phyloP scores from a whole-genome alignment of 257 asterid genomes.

The Mentha longifolia region DNA sequence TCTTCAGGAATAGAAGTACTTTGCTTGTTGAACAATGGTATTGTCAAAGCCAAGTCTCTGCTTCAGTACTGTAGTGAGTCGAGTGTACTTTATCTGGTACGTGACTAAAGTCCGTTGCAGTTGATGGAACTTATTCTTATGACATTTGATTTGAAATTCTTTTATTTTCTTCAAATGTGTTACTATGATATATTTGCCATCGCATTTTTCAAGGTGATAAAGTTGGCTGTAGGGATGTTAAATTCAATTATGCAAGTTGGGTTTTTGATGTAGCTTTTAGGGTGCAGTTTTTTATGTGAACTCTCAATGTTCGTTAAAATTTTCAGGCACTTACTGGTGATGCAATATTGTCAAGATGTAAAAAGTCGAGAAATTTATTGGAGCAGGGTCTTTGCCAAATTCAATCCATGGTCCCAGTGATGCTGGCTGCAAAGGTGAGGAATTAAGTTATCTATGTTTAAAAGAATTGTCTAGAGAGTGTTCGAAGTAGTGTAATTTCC shows the following conservation, averaged over 20 bases:
- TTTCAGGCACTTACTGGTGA: constrained; percentile 90
- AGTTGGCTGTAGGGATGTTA: not conserved
- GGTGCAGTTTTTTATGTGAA: not conserved
- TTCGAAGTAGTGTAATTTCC: not conserved
- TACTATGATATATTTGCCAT: not conserved
- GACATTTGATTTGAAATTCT: constrained; percentile 8
- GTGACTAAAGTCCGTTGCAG: constrained; percentile 24
- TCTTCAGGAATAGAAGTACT: constrained; percentile 81
- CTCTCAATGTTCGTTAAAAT: constrained; percentile 19
- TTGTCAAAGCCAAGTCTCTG: constrained; percentile 64
- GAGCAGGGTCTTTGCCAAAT: constrained; percentile 71
- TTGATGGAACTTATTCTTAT: constrained; percentile 2
- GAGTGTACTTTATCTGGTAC: constrained; percentile 89
- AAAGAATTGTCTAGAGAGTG: not conserved
- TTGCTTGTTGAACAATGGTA: constrained; percentile 64
- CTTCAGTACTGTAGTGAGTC: constrained; percentile 76
- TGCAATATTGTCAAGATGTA: constrained; percentile 70
- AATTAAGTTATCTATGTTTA: constrained; percentile 15
- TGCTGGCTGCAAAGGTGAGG: constrained; percentile 77
- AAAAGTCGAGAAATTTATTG: constrained; percentile 57
- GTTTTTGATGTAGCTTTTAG: no score
- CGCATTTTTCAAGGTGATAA: no score
- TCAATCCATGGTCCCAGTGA: constrained; percentile 73
- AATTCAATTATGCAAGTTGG: not conserved
- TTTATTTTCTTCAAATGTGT: not conserved